Base-by-base conservation (phyloP, 768 basidiomycete species). In the Rhodotorula sphaerocarpa region DNA sequence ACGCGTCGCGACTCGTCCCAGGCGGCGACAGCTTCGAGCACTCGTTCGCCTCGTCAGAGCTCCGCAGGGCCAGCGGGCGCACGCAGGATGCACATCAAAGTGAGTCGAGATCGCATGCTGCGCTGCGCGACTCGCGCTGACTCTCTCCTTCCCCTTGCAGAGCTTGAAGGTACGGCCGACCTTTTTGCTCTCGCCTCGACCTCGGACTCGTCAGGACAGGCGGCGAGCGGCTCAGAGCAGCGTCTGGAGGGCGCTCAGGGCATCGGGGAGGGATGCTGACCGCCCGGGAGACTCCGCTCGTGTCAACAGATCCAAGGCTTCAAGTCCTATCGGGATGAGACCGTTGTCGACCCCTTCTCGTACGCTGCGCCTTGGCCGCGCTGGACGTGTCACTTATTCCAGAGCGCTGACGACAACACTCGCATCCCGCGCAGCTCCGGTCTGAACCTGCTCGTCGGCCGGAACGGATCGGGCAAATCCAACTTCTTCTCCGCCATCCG, bases 401-500 rank as follows among this genome's bases (percentile, higher is more conserved):
- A n/a, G 23, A 44, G 20, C 20, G 23, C 4, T 23, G 45, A 52
- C 16, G 31, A 5, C 18, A 18, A 15, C 11, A 30, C 41, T 11
- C 11, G 42, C 5, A 16, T 5, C 51, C 12, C 28, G 2, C 39
- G 28, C 62, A 77, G 77, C 27, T 84, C 91, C 1, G 84, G 80
- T 52, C 90, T 95, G 74, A 97, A 97, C 77, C 91, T 97, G 16
- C 90, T 97, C 14, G 92, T 97, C 12, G 93, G 95, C 20, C 79
- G 95, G 46, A 97, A 99, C 81, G 95, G 95, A 18, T 90, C 88
- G 10, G 95, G 95, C 54, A 99, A 99, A 80, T 91, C 88, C 72
- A 99, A 97, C 75, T 97, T 99, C 80, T 99, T 99, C 76, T 85
- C 88, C 42, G 91, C 93, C 27, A 96, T 97, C 73, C 88, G 93